phyloP scores from a whole-genome alignment of 83 land plant genomes.

The Picea abies region DNA sequence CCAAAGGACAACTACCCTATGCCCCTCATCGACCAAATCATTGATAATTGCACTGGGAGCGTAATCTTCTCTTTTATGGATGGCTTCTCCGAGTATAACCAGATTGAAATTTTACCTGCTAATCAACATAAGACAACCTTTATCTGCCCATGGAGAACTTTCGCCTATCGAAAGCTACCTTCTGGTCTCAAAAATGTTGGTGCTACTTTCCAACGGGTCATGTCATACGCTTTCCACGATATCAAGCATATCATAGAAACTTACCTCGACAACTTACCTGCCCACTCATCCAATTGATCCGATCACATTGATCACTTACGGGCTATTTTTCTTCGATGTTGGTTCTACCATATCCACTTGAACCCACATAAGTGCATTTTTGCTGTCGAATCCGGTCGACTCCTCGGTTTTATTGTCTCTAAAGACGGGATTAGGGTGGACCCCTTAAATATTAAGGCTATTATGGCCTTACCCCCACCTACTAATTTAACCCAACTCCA shows the following conservation, averaged over 20 bases:
- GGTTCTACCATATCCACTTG: background rate
- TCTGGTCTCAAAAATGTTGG: background rate
- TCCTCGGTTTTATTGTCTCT: background rate
- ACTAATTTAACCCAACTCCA: background rate
- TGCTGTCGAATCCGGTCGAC: background rate
- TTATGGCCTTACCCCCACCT: background rate
- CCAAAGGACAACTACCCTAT: background rate
- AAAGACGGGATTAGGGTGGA: background rate
- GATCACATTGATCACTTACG: background rate
- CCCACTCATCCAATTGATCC: background rate
- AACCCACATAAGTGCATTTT: background rate
- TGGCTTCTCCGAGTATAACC: background rate
- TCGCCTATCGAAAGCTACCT: background rate
- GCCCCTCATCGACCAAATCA: background rate
- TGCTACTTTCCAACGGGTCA: background rate
- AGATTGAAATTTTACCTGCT: background rate
- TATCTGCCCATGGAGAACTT: background rate
- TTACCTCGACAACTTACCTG: background rate
- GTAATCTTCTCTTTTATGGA: background rate
- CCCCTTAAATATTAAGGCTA: background rate
- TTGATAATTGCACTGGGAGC: background rate
- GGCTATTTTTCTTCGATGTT: background rate
- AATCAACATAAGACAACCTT: background rate
- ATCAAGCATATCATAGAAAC: background rate
- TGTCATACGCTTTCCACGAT: background rate